Evolutionary conservation across 441 rosid genomes (phyloP), one percentile per base, ranked within the genome.

Genomic region (Euphorbia neoarborescens): DNA sequence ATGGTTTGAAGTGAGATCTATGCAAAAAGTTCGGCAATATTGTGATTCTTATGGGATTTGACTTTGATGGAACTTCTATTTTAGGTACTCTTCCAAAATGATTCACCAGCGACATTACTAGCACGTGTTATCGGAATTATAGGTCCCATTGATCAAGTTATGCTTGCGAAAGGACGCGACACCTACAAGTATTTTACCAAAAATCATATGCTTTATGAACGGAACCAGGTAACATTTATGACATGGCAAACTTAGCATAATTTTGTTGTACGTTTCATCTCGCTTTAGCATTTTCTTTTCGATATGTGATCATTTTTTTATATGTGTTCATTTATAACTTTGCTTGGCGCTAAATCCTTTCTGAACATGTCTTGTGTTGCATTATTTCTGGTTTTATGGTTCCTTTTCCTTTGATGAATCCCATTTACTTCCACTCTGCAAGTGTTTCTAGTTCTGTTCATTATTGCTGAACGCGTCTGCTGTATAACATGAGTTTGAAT

Each of bases 81-180:
- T 68, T 75, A 94, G 98, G 98, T 94, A 60, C 95, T 94, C 68
- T 94, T 94, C 78, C 96, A 94, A 82, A 94, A 94, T 82, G 99
- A 94, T 86, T 94, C 99, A 50, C 91, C 95, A 17, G 96, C 99
- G 68, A 91, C 99, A 9, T 82, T 94, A 74, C 85, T 94, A 71
- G 93, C 96, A 12, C 90, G 97, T 56, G 91, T 91, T 56, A 87
- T 94, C 7, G 98, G 98, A 77, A 94, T 94, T 65, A 87, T 88
- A 20, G 87, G 95, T 42, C 82, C 90, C 57, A 83, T 94, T 64
- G 83, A 89, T 60, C 95, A 85, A 80, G 79, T 68, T 72, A 89
- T 94, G 99, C 88, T 94, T 70, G 89, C 90, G 34, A 87, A 86
- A 80, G 99, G 97, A 42, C 88, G 91, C 60, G 99, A 91, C 75